A percentile compares a stretch with the other conserved stretches of the same genome.
Conservation (phyloP, 345 rosid genomes). For the Eucalyptus erythrocorys region DNA sequence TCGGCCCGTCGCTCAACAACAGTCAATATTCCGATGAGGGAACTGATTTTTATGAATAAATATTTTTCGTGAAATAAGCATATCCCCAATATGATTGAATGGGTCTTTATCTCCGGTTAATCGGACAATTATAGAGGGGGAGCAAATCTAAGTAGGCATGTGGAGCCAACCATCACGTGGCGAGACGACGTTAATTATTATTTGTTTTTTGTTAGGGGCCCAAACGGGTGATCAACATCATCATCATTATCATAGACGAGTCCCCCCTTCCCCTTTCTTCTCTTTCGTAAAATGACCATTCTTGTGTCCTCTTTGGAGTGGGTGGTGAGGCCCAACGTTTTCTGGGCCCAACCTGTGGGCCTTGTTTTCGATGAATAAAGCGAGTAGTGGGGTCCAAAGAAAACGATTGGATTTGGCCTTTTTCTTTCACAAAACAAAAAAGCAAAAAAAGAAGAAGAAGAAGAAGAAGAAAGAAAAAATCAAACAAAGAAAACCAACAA, state of each 20-base stretch:
- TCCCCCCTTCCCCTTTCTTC: neutral
- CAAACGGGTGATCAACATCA: neutral
- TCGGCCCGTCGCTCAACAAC: rapidly evolving
- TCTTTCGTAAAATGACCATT: neutral
- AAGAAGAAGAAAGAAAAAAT: neutral
- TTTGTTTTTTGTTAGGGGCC: neutral
- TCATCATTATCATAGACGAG: neutral
- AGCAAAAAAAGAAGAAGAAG: neutral
- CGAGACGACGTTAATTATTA: neutral
- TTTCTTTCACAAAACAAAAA: neutral
- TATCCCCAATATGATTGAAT: rapidly evolving
- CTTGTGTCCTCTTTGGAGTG: neutral
- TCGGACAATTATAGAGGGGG: neutral
- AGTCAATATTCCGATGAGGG: rapidly evolving
- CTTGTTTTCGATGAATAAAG: neutral
- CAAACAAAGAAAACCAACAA: neutral
- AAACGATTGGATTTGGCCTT: neutral
- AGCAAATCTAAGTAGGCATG: neutral
- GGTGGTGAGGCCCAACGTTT: neutral
- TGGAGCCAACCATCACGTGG: neutral
- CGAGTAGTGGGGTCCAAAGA: neutral
- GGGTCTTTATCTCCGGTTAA: neutral
- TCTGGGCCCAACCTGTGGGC: neutral
- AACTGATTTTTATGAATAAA: rapidly evolving
- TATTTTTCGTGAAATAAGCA: neutral